Evolutionary conservation across 106 monocot species (phyloP), one percentile per base, ranked within the genome.

Genomic region (Platanthera guangdongensis): DNA sequence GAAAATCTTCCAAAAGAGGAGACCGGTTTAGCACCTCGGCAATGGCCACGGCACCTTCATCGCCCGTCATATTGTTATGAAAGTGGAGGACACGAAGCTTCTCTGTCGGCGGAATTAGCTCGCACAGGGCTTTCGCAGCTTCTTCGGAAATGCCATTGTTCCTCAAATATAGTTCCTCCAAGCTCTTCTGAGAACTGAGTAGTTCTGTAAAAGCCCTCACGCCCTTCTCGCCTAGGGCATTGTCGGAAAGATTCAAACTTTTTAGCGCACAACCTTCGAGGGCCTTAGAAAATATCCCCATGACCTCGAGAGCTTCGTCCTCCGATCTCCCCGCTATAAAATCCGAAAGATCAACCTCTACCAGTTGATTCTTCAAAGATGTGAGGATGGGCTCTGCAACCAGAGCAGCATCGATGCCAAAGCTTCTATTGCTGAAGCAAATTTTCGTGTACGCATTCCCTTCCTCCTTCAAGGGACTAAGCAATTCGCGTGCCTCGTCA

Each of bases 281-380:
- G 6, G 93, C 88, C 11, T 75, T 79, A 47, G 96, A 89, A 63
- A 96, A 96, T 71, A 92, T 86, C 71, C 78, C 79, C 90, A 96
- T 96, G n/a, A 96, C 96, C 73, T 93, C 93, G n/a, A 96, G 82
- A 72, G 96, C 96, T 87, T 96, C 95, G 46, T 90, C 89, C 79
- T 95, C 95, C 7, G 86, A 80, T 14, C 92, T 86, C 51, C 92
- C 95, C 4, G 96, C 93, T 68, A 96, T 83, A 74, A 96, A 84
- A 78, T 96, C 96, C 15, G 96, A 96, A 21, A 96, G 77, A 73
- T 96, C 93, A 6, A 96, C 90, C 57, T 93, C 81, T 3, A 45
- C 82, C 59, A 96, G 81, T 71, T 96, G 88, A 47, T 81, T 77
- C 47, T 82, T 89, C 7, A 93, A 52, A 4, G 93, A 91, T 59